These are phyloP conservation scores for Aspergillus vadensis DNA, from an alignment of 2,329 filamentous ascomycete species.

Conservation along the genomic window DNA sequence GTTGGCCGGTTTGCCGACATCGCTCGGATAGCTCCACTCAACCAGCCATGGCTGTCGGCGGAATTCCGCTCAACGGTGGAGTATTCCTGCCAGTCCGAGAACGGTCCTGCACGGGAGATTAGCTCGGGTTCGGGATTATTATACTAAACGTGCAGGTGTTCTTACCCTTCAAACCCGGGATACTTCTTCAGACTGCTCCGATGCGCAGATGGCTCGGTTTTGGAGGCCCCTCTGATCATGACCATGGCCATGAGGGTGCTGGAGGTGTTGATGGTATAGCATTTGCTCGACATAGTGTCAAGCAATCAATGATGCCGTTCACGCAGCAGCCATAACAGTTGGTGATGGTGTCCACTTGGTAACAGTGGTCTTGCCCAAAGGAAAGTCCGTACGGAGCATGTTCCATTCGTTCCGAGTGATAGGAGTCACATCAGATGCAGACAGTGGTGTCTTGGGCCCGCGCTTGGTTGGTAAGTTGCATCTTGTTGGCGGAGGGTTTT, in stretches of 20 bases:
- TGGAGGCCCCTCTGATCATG: not conserved
- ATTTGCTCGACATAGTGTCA: not conserved
- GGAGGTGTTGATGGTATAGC: no score
- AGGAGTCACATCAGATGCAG: conserved; percentile 47
- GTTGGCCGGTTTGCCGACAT: conserved; percentile 14
- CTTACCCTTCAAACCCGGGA: not conserved
- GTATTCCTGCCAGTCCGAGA: not conserved
- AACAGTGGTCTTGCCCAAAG: conserved; percentile 31
- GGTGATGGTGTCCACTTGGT: conserved; percentile 44
- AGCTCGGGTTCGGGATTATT: not conserved
- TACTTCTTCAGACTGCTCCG: not conserved
- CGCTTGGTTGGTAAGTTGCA: conserved; percentile 22
- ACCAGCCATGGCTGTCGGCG: not conserved
- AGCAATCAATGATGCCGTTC: conserved; percentile 13
- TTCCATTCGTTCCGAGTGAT: conserved; percentile 49
- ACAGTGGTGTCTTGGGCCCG: conserved; percentile 44
- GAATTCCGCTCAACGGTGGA: not conserved
- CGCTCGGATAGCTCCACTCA: conserved; percentile 6
- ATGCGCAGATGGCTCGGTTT: not conserved
- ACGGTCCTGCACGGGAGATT: not conserved
- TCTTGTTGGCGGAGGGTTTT: conserved; percentile 13
- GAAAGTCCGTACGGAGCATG: conserved; percentile 37
- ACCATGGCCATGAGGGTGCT: no score
- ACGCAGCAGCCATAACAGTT: conserved; percentile 33
- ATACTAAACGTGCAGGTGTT: not conserved